Evolutionary conservation across 2,329 filamentous ascomycete species (phyloP), one percentile per base, ranked within the genome.

Genomic region (Exophiala sp.): DNA sequence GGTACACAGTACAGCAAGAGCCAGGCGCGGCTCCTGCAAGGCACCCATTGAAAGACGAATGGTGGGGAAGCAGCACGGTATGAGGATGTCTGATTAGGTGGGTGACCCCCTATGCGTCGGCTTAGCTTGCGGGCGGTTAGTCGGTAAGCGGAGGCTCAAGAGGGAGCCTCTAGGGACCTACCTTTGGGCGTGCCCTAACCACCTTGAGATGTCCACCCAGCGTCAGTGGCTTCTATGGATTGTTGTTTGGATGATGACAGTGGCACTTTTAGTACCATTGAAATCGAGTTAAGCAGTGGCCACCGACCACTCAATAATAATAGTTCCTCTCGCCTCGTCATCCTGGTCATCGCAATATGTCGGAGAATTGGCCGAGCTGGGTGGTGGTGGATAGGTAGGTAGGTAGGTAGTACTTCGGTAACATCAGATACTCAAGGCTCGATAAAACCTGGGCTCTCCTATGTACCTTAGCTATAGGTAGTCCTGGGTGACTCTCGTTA

Each of bases 1-100:
- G n/a, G n/a, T n/a, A n/a, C n/a, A n/a, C n/a, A n/a, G 35, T 37
- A 30, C 38, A 29, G 34, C 19, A 37, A 39, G 23, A 23, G 43
- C 16, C 24, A 24, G 22, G 19, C 37, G 19, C 19, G 32, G 52
- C 51, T 54, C 52, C 52, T 54, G 52, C 47, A 54, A 50, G 40
- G 39, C 34, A 37, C 43, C 32, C 44, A 42, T 30, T 30, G 18
- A 27, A 32, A 29, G 34, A 11, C 32, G 43, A 51, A 45, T 51
- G 41, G 47, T 29, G 43, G 44, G 44, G 39, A 21, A 41, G 40
- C 24, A 50, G 40, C 47, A 39, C 21, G 32, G 19, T 39, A 38
- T 23, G 24, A 13, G 23, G 34, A 27, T 13, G 23, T 50, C 39
- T 45, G 41, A 37, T 41, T 41, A 45, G 38, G 23, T 27, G 24